phyloP scores from a whole-genome alignment of 1,284 basidiomycete species.

The Ceratobasidium papillatum region DNA sequence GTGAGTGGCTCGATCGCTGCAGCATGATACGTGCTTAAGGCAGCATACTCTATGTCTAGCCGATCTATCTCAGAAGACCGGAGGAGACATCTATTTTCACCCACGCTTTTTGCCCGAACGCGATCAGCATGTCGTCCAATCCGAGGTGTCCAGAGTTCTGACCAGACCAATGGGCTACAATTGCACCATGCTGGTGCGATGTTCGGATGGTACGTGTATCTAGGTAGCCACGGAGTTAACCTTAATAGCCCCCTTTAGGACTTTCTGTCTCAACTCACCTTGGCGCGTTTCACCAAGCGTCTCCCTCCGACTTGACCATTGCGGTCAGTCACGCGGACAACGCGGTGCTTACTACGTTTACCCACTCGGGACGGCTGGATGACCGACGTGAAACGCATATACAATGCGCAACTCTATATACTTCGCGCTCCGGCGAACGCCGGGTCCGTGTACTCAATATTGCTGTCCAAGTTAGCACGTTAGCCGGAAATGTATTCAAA shows the following conservation, averaged over 20 bases:
- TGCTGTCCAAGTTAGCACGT: conserved; percentile 73
- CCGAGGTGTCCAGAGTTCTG: conserved; percentile 78
- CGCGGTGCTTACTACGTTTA: conserved; percentile 74
- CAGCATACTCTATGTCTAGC: conserved; percentile 54
- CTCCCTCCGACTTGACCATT: conserved; percentile 77
- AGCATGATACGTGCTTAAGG: conserved; percentile 34
- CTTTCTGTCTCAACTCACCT: conserved; percentile 39
- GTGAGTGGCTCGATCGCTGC: conserved; percentile 54
- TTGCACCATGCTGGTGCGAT: conserved; percentile 83
- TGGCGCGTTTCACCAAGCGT: conserved; percentile 37
- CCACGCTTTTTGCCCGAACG: conserved; percentile 83
- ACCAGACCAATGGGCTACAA: conserved; percentile 82
- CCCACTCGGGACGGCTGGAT: conserved; percentile 69
- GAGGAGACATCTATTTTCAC: conserved; percentile 94
- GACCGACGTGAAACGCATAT: conserved; percentile 82
- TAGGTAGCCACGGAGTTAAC: neutral
- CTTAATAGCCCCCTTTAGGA: conserved; percentile 13
- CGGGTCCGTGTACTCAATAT: conserved; percentile 89
- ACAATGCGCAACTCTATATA: conserved; percentile 94
- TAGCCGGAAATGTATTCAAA: conserved; percentile 93
- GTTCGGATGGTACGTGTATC: conserved; percentile 74
- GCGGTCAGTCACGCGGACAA: conserved; percentile 86
- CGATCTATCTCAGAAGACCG: conserved; percentile 75
- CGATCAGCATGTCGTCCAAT: conserved; percentile 72
- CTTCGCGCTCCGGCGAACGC: conserved; percentile 79